Evolutionary conservation across 2,329 filamentous ascomycete species (phyloP).

Genomic region (Apiospora aurea): DNA sequence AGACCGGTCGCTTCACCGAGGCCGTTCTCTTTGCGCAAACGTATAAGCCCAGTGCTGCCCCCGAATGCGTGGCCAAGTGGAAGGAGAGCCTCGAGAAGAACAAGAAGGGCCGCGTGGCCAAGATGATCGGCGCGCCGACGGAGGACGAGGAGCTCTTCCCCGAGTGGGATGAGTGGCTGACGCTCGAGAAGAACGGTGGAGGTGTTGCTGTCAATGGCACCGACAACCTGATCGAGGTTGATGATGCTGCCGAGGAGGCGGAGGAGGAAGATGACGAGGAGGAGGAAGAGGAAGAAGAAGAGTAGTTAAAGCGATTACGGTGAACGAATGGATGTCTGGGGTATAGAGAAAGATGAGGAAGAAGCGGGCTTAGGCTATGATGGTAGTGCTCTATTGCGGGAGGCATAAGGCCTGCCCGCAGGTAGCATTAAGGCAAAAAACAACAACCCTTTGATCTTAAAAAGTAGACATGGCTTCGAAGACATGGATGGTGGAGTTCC

Average conservation of each 20-base stretch:
- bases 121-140: constrained; percentile 82
- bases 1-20: constrained; percentile 82
- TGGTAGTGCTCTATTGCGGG: background rate
- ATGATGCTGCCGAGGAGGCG: constrained; percentile 34
- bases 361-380: background rate
- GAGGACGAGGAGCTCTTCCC: constrained; percentile 91
- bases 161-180: constrained; percentile 92
- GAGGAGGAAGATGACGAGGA: constrained; percentile 35
- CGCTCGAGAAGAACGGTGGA: constrained; percentile 77
- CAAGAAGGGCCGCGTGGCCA: constrained; percentile 85
- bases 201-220: constrained; percentile 44
- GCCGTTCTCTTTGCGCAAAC: constrained; percentile 93
- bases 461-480: background rate
- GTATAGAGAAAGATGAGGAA: background rate
- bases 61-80: constrained; percentile 76
- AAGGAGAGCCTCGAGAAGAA: constrained; percentile 82
- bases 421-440: background rate
- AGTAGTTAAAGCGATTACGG: constrained; percentile 25
- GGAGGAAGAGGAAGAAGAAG: constrained; percentile 35
- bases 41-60: constrained; percentile 84
- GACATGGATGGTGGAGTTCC: constrained; percentile 16
- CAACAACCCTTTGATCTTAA: background rate
- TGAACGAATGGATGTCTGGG: background rate
- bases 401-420: background rate
- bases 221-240: constrained; percentile 37